phyloP scores from a whole-genome alignment of 1,139 yeast genomes.

The Debaryomycetaceae sp. region DNA sequence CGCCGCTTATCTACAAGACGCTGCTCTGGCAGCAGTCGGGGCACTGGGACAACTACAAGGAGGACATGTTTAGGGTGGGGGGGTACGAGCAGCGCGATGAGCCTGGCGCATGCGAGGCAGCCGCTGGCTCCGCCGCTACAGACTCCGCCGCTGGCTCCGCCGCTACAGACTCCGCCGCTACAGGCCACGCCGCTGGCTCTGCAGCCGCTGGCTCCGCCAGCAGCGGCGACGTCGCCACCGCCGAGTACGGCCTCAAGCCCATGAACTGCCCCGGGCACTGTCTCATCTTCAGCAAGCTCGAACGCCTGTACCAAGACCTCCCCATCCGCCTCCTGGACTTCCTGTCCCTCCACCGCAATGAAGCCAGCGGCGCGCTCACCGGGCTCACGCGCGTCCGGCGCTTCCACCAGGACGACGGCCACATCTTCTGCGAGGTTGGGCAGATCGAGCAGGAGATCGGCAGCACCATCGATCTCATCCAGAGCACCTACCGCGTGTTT shows the following conservation, averaged over 20 bases:
- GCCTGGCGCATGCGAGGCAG: slow-evolving; percentile 10
- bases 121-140: no score
- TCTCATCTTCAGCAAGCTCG: slow-evolving; percentile 69
- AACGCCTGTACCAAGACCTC: slow-evolving; percentile 87
- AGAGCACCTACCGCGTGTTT: slow-evolving; percentile 74
- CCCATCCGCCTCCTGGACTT: slow-evolving; percentile 97
- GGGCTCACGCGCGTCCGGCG: slow-evolving; percentile 96
- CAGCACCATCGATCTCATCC: slow-evolving; percentile 69
- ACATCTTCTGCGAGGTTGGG: slow-evolving; percentile 82
- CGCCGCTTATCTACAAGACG: slow-evolving; percentile 85
- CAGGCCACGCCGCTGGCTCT: no score
- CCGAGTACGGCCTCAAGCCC: slow-evolving; percentile 82
- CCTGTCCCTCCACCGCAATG: slow-evolving; percentile 93
- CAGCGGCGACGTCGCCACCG: slow-evolving; percentile 31
- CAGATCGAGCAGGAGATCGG: slow-evolving; percentile 80
- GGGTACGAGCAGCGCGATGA: slow-evolving; percentile 42
- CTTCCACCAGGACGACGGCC: slow-evolving; percentile 99
- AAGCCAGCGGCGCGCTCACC: slow-evolving; percentile 77
- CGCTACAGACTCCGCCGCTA: no score
- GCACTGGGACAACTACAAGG: slow-evolving; percentile 93
- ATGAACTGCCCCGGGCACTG: slow-evolving; percentile 99
- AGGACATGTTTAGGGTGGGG: slow-evolving; percentile 85
- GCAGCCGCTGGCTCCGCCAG: no score
- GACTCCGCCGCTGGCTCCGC: no score
- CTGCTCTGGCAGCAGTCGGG: slow-evolving; percentile 90